These are phyloP conservation scores for Thozetella sp. DNA, from an alignment of 495 filamentous ascomycete species.

Conservation along the genomic window DNA sequence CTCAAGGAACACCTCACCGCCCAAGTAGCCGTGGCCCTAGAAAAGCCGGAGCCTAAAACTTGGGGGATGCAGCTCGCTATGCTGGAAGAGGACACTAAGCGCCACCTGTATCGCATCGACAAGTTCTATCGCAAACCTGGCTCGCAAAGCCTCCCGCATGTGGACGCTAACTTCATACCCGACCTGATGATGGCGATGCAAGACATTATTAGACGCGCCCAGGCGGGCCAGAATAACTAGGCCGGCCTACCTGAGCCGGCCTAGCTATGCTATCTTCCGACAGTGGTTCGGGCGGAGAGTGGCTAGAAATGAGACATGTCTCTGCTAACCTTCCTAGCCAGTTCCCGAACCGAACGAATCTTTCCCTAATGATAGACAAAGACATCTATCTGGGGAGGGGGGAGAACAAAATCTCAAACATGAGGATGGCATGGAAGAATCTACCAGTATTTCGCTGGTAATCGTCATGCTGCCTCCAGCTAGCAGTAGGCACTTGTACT, in stretches of 20 bases:
- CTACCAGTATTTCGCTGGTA: too few species aligned
- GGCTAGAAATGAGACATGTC: too few species aligned
- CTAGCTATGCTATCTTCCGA: background rate
- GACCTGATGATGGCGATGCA: background rate
- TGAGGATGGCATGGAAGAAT: too few species aligned
- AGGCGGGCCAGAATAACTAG: background rate
- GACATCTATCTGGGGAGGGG: too few species aligned
- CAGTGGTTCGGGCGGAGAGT: too few species aligned
- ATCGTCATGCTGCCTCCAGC: too few species aligned
- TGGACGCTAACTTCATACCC: background rate
- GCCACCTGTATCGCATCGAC: conserved; percentile 1
- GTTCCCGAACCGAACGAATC: too few species aligned
- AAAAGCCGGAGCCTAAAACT: background rate
- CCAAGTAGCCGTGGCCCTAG: background rate
- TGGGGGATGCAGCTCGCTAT: background rate
- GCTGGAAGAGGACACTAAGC: background rate
- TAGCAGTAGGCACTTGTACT: too few species aligned
- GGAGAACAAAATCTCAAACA: too few species aligned
- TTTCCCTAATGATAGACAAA: too few species aligned
- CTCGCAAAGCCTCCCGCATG: background rate
- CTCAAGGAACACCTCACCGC: background rate
- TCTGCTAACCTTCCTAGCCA: too few species aligned
- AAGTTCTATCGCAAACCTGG: background rate
- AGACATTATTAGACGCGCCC: background rate
- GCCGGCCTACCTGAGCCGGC: background rate